Conservation (phyloP, 1,284 basidiomycete species). For the Cryptococcus sp. region DNA sequence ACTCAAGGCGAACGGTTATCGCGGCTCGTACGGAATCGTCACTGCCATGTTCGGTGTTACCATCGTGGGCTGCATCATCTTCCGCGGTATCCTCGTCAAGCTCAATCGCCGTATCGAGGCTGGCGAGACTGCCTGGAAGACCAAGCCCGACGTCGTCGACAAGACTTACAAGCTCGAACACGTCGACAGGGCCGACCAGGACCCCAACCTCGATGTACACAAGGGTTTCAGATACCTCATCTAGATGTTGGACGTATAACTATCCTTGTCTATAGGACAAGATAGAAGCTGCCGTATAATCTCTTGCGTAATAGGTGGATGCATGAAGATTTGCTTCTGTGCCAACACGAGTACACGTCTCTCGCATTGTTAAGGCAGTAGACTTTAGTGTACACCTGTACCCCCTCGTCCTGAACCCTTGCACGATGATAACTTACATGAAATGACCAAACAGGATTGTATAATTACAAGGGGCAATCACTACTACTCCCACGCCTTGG, state of each 20-base stretch:
- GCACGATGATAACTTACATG: no score
- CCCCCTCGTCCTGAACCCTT: no score
- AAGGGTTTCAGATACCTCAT: slow-evolving; percentile 56
- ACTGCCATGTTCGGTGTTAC: slow-evolving; percentile 40
- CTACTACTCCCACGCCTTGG: no score
- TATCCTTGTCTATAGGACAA: no score
- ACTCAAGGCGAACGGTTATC: slow-evolving; percentile 36
- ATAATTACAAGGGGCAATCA: no score
- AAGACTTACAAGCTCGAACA: slow-evolving; percentile 55
- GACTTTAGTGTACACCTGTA: no score
- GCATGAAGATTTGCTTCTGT: no score
- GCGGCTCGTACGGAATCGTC: slow-evolving; percentile 44
- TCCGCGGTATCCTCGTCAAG: slow-evolving; percentile 35
- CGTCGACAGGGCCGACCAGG: slow-evolving; percentile 39
- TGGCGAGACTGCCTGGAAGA: slow-evolving; percentile 35
- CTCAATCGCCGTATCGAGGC: slow-evolving; percentile 45
- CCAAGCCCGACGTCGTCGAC: slow-evolving; percentile 23
- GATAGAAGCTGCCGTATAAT: no score
- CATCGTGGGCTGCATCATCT: slow-evolving; percentile 33
- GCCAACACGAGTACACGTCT: no score
- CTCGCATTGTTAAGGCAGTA: no score
- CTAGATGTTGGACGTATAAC: slow-evolving; percentile 9
- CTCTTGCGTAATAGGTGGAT: no score
- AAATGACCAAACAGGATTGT: no score
- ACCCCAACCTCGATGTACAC: slow-evolving; percentile 49